Base-by-base conservation (phyloP, 495 filamentous ascomycete species). In the Chaetomidium leptoderma region DNA sequence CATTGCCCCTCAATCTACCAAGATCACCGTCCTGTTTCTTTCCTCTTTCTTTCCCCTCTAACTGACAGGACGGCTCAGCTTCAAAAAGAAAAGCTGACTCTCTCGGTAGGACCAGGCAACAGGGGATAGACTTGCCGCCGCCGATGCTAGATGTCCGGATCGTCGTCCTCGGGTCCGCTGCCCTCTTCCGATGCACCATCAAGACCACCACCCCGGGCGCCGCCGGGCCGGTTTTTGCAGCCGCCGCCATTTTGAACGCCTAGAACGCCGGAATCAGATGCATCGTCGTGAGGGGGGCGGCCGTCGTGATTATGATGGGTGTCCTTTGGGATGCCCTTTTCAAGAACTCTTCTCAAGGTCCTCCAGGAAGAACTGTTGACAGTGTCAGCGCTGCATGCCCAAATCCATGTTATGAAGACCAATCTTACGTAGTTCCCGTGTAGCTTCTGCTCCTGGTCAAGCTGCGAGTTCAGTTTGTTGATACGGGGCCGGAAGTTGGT, bases 371-470 rank as follows among this genome's bases (percentile, higher is more conserved):
- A 93, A 96, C 76, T 79, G 47, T 55, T 21, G 47, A 42, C 43
- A 19, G 13, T 42, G 50, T 68, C 39, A 75, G 52, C n/a, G n/a
- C 29, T 21, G 4, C 2, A 11, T n/a, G 37, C 37, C 16, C 17
- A 14, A 35, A 47, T 56, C 37, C 57, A 55, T 43, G 60, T 16
- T 26, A 6, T 13, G n/a, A 6, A 29, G 19, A 6, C 3, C 2
- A 27, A 30, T 82, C 86, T 81, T 81, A 90, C 87, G 78, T 87
- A 97, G 75, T 97, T 97, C 60, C 93, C 93, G 62, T 70, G 76
- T 65, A 91, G 64, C 82, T 98, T 98, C 80, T 98, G 93, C 68
- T 97, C 93, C 70, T 96, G 91, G 72, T 98, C 93, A 62, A 96
- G 77, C 75, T 97, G 95, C 70, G 87, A 91, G 71, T 95, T 85